Evolutionary conservation across 73 alveolate species (phyloP).

Genomic region (Tetrahymena borealis): DNA sequence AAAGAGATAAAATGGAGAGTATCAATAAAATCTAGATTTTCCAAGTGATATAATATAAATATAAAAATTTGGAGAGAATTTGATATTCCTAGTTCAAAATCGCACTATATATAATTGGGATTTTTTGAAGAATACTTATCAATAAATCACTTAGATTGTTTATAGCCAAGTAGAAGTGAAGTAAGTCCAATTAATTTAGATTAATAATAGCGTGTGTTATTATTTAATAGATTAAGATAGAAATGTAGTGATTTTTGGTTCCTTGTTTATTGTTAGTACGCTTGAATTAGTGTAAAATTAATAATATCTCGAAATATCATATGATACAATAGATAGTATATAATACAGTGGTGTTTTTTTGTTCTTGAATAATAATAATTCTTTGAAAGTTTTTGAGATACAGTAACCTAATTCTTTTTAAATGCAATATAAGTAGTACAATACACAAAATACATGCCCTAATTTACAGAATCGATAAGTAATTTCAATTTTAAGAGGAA

Average conservation of each 20-base stretch:
- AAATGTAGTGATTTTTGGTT: not conserved
- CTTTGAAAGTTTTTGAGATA: not conserved
- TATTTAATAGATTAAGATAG: not conserved
- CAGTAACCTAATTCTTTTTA: not conserved
- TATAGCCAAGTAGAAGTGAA: not conserved
- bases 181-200: not conserved
- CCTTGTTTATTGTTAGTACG: not conserved
- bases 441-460: not conserved
- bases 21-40: not conserved
- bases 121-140: not conserved
- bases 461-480: not conserved
- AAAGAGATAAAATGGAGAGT: not conserved
- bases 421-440: not conserved
- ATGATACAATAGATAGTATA: not conserved
- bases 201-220: not conserved
- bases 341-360: not conserved
- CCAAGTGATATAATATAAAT: not conserved
- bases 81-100: not conserved
- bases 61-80: not conserved
- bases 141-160: not conserved
- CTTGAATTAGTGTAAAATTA: not conserved
- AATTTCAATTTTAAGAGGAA: not conserved
- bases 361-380: not conserved
- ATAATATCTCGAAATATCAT: not conserved
- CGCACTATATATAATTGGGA: not conserved